Evolutionary conservation across 2,329 filamentous ascomycete species (phyloP), one percentile per base, ranked within the genome.

Genomic region (Fusarium sp.): DNA sequence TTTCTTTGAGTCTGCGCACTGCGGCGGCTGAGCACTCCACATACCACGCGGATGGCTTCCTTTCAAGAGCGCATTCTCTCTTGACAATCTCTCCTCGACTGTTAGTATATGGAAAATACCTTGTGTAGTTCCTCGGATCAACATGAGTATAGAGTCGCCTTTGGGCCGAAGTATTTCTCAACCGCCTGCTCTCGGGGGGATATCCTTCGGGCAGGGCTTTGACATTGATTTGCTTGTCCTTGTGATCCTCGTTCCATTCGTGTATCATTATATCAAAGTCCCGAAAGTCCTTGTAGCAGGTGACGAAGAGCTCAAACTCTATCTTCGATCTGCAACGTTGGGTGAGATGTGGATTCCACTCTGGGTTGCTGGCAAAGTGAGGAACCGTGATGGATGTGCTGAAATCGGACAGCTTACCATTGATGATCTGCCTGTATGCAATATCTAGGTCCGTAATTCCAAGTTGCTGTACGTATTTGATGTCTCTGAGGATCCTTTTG

Each of bases 381-480:
- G 79, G 78, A 13, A 66, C 22, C 11, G 79, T 80, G 26, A 78
- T 54, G 52, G 76, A 60, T 10, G 39, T 72, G 67, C 77, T 79
- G 48, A 80, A 77, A 63, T 80, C 75, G 56, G 58, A 35, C 6
- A 77, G 5, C 48, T 78, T 79, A 55, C 71, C 65, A 61, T 54
- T 61, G 59, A 79, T 64, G 17, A 77, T 11, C 47, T 80, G 76
- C 20, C 66, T 20, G 38, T 51, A 12, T 20, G 42, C 20, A 20
- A 64, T 5, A 7, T 64, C 62, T 11, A 64, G 36, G 13, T 41
- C 11, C 7, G 48, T 48, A 13, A 62, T 62, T 6, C 62, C 62
- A 28, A 64, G 62, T 28, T 39, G 35, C 11, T 54, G 51, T 28
- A 54, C 26, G 18, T 39, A 22, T 39, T 54, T 54, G 20, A 39